Evolutionary conservation across 495 filamentous ascomycete species (phyloP), one percentile per base, ranked within the genome.

Genomic region (Xylaria telfairii): DNA sequence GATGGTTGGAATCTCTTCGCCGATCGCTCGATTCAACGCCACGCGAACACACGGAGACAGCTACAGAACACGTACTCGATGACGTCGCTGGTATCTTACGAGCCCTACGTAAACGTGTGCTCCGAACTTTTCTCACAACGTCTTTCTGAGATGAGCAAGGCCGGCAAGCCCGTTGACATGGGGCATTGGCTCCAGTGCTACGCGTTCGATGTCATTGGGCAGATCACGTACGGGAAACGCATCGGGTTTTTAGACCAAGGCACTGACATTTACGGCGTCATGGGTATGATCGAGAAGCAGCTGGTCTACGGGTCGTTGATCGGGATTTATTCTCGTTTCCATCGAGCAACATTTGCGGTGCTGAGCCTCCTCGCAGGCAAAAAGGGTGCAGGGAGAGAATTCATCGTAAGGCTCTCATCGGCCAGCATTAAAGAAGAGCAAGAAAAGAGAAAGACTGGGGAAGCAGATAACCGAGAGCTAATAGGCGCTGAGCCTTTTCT

Each of bases 141-240:
- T 9, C 76, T 89, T 32, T 41, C 42, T 0, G 84, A 87, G 44
- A 78, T 84, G 44, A 78, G 83, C 1, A 66, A 78, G 1, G 70
- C 46, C 0, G 75, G 73, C 0, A 34, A 74, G 32, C 32, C 34
- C 1, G 72, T 87, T 9, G 80, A 90, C 67, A 78, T 90, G 6
- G 80, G 80, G 0, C 79, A 86, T 62, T 88, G 86, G 85, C 75
- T 88, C 39, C 87, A 88, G 70, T 88, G 83, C 65, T 90, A 87
- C 69, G 87, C 87, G 0, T 88, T 88, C 70, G 88, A 89, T 70
- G 87, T 90, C 9, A 88, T 90, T 65, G 86, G 85, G 8, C 74
- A 84, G 63, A 85, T 90, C 57, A 87, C 85, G 0, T 90, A 84
- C 69, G 84, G 82, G 7, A 79, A 85, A 57, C 81, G 84, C n/a